Base-by-base conservation (phyloP, 176 grass and related monocot genomes). In the Zea mays region DNA sequence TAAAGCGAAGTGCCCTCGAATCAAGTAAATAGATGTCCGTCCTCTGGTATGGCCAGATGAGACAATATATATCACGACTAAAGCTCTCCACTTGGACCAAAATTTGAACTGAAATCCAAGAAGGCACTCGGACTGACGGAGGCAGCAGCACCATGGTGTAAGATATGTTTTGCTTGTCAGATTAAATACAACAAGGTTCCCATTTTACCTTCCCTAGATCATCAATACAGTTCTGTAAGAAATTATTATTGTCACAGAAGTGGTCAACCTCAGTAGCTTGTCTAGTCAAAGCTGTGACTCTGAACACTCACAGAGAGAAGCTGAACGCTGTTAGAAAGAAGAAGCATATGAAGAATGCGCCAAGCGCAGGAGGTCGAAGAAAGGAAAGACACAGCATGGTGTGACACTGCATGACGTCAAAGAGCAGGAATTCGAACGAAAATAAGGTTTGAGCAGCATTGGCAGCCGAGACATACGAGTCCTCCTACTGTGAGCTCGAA, bases 101-200 rank as follows among this genome's bases (percentile, higher is more conserved):
- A 82, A 90, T 93, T 84, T 90, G 64, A 77, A 35, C 72, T 62
- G 11, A 87, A 75, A 56, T 90, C 87, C 59, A 87, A 78, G 87
- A 90, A 59, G 41, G 91, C 91, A 47, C 80, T 69, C 16, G 75
- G 39, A 19, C 35, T 90, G 56, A 87, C 62, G 58, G 65, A 80
- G 37, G 52, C 68, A 63, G 91, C 84, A 62, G 36, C 77, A n/a
- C 21, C 78, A 72, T 87, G 65, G 4, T 93, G 91, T 71, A 90
- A 77, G 34, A 93, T 93, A 76, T 93, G 84, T 79, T 90, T 93
- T 82, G 75, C 81, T 72, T 93, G 91, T 62, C 27, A 27, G 27
- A 27, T 27, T 27, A 27, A 27, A 27, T 27, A 27, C 27, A 27
- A 27, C 27, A 27, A 27, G 27, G 27, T 27, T 27, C 27, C 27